Conservation (phyloP, 805 yeast species). For the Candida adriatica region DNA sequence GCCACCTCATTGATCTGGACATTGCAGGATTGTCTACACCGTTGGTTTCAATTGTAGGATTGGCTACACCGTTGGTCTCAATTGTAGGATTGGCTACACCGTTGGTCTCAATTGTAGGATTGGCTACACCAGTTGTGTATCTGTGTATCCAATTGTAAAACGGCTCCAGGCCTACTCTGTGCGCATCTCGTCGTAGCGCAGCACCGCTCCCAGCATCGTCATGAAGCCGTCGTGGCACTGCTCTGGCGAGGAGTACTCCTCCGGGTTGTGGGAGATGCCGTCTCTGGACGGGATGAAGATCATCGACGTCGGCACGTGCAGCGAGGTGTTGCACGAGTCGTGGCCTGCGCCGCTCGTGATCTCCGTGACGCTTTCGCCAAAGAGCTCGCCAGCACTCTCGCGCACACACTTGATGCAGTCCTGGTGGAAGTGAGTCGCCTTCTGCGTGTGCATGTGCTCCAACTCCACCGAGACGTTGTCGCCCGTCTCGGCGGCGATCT, state of each 20-base stretch:
- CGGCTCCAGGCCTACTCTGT: constrained; percentile 5
- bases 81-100: too few species aligned
- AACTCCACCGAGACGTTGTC: constrained; percentile 32
- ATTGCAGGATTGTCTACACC: too few species aligned
- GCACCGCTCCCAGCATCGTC: constrained; percentile 46
- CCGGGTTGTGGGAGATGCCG: constrained; percentile 63
- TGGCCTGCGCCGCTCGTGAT: constrained; percentile 71
- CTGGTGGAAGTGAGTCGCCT: constrained; percentile 53
- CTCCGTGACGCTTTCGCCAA: constrained; percentile 37
- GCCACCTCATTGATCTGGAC: too few species aligned
- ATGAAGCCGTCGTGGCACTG: constrained; percentile 55
- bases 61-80: too few species aligned
- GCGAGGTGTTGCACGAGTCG: constrained; percentile 56
- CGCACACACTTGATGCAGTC: constrained; percentile 44
- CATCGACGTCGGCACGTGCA: constrained; percentile 63
- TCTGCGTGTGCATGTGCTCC: constrained; percentile 40
- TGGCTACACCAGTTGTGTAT: too few species aligned
- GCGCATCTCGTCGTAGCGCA: constrained; percentile 30
- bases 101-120: too few species aligned
- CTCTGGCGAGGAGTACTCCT: constrained; percentile 59
- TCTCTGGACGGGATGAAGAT: constrained; percentile 63
- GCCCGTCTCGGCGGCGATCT: constrained; percentile 28
- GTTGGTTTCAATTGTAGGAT: too few species aligned
- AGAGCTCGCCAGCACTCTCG: constrained; percentile 43
- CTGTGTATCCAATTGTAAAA: neutral